Evolutionary conservation across 495 filamentous ascomycete species (phyloP), one percentile per base, ranked within the genome.

Genomic region (Penicillium canescens): DNA sequence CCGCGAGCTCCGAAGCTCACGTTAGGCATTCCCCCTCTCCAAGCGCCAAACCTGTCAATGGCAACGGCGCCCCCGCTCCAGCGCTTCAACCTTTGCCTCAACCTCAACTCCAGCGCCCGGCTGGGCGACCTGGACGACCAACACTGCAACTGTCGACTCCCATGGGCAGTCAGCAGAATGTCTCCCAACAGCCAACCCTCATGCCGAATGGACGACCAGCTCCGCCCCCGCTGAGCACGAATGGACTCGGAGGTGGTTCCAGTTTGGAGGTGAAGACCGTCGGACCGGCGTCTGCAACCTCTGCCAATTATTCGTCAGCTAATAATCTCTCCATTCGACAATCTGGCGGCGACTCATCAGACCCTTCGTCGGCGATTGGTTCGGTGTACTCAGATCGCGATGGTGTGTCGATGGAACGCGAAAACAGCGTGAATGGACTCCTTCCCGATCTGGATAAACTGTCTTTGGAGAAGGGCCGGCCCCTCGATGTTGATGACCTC

Each of bases 401-500:
- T 45, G 79, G 84, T 14, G 79, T 79, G 3, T 78, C 82, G 10
- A 89, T 91, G 84, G 88, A 92, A 61, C 72, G 88, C 42, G 91
- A 93, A 42, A 83, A 83, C 49, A 90, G 88, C 64, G 78, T 80
- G 57, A 82, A 80, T 54, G 74, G 78, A 10, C 62, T 88, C 49
- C 73, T 91, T 23, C 86, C 88, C 18, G 86, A 87, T 65, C 78
- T 94, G 38, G 87, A 89, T 61, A 84, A 86, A 70, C 71, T 91
- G 55, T 87, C 81, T 48, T 55, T 92, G 28, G 91, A 95, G 61
- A 92, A 87, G 71, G 91, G 90, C 31, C 77, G 86, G 55, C 84
- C 84, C 13, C 66, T 93, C 24, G 94, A 98, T 70, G 92, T 96
- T 12, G 92, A 96, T 48, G 91, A 98, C 59, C 70, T 98, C 53